Evolutionary conservation across 2,329 filamentous ascomycete genomes (phyloP), one percentile per base, ranked within the genome.

Genomic region (Neonectria hederae): DNA sequence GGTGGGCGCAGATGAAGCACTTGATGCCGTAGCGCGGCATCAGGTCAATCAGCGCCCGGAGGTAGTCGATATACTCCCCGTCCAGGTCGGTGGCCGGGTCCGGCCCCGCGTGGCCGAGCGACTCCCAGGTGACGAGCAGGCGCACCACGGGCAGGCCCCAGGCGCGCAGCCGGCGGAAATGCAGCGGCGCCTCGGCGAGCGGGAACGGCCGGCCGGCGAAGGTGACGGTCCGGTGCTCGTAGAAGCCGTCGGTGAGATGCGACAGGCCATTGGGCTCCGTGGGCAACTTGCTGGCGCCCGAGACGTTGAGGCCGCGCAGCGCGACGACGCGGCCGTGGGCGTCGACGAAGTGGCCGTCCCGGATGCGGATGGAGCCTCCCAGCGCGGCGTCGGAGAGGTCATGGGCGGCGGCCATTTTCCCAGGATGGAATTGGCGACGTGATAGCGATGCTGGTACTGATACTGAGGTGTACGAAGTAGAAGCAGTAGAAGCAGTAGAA

Each of bases 81-180:
- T 82, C 80, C 4, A 76, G 65, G 60, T 80, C 73, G n/a, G 66
- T 70, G 42, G 62, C 59, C 4, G 76, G 74, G 56, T 77, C 70
- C 11, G 77, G 76, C 0, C 77, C 76, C 1, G 70, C 63, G 53
- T 78, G 77, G 3, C 74, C 79, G 8, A 82, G 69, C 6, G 80
- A 77, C 62, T 82, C 80, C 80, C 80, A 82, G 4, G 78, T 80
- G n/a, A 82, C 78, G 13, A 82, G 77, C 56, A 82, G 73, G 26
- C 80, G 75, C 13, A 81, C 72, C 24, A 82, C 67, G 30, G 79
- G 77, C 38, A 79, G 63, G 0, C 80, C 80, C 80, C 80, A 82
- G 35, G 76, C 74, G 52, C 71, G 75, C 28, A 82, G 71, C 2
- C 79, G 73, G 19, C 73, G 69, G 55, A 81, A 80, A 57, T 81